These are phyloP conservation scores for Leccinellum rugosiceps DNA, from an alignment of 768 basidiomycete species.

Conservation along the genomic window DNA sequence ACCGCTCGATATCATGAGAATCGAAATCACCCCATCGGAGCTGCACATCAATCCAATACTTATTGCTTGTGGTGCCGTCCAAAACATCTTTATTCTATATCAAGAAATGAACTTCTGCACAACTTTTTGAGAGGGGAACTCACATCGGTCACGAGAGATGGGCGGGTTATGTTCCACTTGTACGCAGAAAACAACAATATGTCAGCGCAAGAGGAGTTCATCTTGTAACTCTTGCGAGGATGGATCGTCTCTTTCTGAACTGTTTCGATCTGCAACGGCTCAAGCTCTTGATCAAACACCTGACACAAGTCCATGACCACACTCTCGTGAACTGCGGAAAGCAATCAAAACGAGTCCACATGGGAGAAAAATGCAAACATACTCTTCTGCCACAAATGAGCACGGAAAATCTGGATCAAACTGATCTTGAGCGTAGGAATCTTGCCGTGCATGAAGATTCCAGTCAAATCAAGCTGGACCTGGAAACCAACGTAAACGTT, in stretches of 20 bases:
- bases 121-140: constrained; percentile 23
- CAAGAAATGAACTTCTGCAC: constrained; percentile 8
- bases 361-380: constrained; percentile 34
- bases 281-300: constrained; percentile 98
- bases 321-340: constrained; percentile 71
- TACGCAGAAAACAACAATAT: constrained; percentile 95
- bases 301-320: constrained; percentile 97
- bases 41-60: constrained; percentile 98
- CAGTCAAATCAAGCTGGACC: constrained; percentile 96
- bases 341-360: constrained; percentile 5
- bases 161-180: constrained; percentile 98
- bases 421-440: constrained; percentile 98
- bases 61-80: constrained; percentile 97
- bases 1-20: constrained; percentile 97
- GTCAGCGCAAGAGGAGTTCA: constrained; percentile 99
- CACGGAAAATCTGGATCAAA: constrained; percentile 99
- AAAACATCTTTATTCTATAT: constrained; percentile 84
- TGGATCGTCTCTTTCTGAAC: constrained; percentile 99
- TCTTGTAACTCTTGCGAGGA: constrained; percentile 99
- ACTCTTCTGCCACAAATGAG: constrained; percentile 99
- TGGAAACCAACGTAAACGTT: constrained; percentile 99
- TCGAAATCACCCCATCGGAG: constrained; percentile 98
- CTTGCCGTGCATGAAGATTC: constrained; percentile 98
- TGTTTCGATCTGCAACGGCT: constrained; percentile 97
- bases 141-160: constrained; percentile 92